Base-by-base conservation (phyloP, 2,329 filamentous ascomycete species). In the Apiospora sp. region DNA sequence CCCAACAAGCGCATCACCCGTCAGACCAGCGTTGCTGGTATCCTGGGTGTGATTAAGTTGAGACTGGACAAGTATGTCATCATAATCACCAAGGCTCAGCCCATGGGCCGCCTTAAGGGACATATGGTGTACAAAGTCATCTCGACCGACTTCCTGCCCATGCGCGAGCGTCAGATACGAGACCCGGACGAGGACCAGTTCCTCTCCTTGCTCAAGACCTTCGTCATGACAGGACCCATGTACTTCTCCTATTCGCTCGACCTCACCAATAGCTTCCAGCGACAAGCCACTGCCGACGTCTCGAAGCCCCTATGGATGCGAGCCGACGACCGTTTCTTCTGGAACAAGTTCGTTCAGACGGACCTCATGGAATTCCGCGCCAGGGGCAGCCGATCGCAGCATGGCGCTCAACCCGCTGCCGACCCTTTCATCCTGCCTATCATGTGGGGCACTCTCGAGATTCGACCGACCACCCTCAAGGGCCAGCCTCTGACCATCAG, bases 201-300 rank as follows among this genome's bases (percentile, higher is more conserved):
- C 83, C 89, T 98, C 71, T 84, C 87, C 69, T 88, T 98, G 71
- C 89, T 99, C 77, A 95, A 95, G 83, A 90, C 89, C 68, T 91
- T 96, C 75, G 89, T 99, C 77, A 93, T 93, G 81, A 92, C 90
- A 16, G 94, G 93, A 0, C 94, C 96, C 12, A 95, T 98, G 92
- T 98, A 97, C 88, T 99, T 98, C 80, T 98, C 96, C 72, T 99
- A 99, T 86, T 96, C 95, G 12, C 91, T 97, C 82, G 96, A 99
- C 83, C 89, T 99, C 75, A 99, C 96, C 77, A 99, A 97, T 86
- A 95, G 91, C 81, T 98, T 98, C 86, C 96, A 99, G 85, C 92
- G 96, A 75, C 96, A 98, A 82, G 92, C 95, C 4, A 91, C 95
- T 76, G 87, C 91, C 75, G 91, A 97, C 81, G 84, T 86, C 72